Evolutionary conservation across 2,329 filamentous ascomycete genomes (phyloP).

Genomic region (Metarhizium sp.): DNA sequence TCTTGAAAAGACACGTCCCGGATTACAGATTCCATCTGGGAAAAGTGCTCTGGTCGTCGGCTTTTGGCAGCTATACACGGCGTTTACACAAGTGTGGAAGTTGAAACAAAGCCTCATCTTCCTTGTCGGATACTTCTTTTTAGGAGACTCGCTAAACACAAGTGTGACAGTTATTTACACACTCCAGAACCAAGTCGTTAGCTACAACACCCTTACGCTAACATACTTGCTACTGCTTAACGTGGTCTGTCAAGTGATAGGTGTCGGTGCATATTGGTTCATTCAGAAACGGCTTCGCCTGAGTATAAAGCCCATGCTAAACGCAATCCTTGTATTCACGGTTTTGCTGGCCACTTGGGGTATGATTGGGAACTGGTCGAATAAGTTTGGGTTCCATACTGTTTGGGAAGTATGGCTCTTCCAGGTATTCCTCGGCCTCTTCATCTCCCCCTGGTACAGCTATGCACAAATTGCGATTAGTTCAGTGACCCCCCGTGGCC

Average conservation of each 20-base stretch:
- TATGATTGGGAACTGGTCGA: conserved; percentile 36
- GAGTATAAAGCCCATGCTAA: conserved; percentile 60
- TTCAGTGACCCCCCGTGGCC: conserved; percentile 57
- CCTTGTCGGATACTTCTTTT: conserved; percentile 56
- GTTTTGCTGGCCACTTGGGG: conserved; percentile 46
- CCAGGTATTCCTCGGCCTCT: conserved; percentile 51
- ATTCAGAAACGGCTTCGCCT: conserved; percentile 51
- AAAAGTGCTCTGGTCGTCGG: conserved; percentile 46
- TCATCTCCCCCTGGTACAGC: conserved; percentile 61
- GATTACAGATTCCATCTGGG: conserved; percentile 30
- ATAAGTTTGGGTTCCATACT: conserved; percentile 33
- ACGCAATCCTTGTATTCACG: conserved; percentile 50
- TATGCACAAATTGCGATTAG: conserved; percentile 65
- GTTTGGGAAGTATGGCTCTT: conserved; percentile 37
- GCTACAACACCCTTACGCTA: conserved; percentile 54
- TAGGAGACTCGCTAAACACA: conserved; percentile 62
- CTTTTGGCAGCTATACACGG: conserved; percentile 51
- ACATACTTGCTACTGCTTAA: conserved; percentile 60
- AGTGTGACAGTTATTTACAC: conserved; percentile 59
- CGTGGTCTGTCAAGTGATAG: conserved; percentile 51
- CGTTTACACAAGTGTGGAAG: conserved; percentile 50
- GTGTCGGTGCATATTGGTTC: conserved; percentile 53
- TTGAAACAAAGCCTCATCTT: conserved; percentile 58
- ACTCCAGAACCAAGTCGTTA: conserved; percentile 54
- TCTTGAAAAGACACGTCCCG: conserved; percentile 53